Conservation (phyloP, 2,329 filamentous ascomycete genomes). For the Emmonsiellopsis sp. region DNA sequence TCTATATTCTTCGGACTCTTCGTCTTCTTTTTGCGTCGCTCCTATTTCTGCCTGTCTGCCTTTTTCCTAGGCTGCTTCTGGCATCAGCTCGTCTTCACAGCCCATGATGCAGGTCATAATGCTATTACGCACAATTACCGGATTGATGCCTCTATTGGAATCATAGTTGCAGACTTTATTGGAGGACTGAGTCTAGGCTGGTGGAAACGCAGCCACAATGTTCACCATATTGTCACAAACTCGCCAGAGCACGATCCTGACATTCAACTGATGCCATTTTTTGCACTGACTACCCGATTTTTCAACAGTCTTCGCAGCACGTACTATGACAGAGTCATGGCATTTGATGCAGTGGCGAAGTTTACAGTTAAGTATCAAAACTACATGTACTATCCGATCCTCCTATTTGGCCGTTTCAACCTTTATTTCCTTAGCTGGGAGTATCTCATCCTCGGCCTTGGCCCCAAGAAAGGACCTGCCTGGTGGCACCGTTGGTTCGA, state of each 20-base stretch:
- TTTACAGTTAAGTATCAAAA: constrained; percentile 63
- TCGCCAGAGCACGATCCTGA: constrained; percentile 91
- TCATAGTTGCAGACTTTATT: constrained; percentile 79
- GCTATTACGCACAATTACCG: constrained; percentile 88
- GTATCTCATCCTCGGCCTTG: constrained; percentile 61
- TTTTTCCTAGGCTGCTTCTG: constrained; percentile 73
- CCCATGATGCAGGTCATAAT: constrained; percentile 94
- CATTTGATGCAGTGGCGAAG: constrained; percentile 64
- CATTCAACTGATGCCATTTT: constrained; percentile 83
- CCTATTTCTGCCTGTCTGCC: constrained; percentile 61
- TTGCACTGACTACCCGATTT: constrained; percentile 75
- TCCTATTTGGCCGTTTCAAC: constrained; percentile 77
- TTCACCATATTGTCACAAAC: constrained; percentile 97
- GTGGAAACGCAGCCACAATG: constrained; percentile 97
- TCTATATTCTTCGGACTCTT: constrained; percentile 55
- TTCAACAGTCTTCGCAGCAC: constrained; percentile 63
- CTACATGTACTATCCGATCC: constrained; percentile 73
- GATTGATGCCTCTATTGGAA: constrained; percentile 73
- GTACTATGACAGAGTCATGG: constrained; percentile 73
- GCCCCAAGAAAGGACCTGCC: constrained; percentile 64
- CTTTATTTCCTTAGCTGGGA: constrained; percentile 74
- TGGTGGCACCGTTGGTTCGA: constrained; percentile 79
- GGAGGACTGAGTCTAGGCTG: constrained; percentile 85
- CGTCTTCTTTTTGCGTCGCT: constrained; percentile 50
- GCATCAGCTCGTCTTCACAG: constrained; percentile 91